phyloP scores from a whole-genome alignment of 2,329 filamentous ascomycete species.

The Cordyceps javanica region DNA sequence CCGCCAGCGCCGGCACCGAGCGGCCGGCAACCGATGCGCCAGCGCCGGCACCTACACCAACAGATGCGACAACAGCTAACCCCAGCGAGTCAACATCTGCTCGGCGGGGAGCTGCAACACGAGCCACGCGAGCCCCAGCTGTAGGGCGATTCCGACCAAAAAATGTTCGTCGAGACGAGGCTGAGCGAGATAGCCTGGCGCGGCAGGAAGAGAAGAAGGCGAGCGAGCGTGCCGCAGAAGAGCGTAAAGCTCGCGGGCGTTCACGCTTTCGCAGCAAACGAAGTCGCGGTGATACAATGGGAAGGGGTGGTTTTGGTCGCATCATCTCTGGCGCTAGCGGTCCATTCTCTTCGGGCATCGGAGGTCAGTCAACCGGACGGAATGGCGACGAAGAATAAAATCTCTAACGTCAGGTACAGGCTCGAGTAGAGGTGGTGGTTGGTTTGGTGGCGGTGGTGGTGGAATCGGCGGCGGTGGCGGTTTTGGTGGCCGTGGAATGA shows the following conservation, averaged over 20 bases:
- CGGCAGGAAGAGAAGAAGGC: constrained; percentile 38
- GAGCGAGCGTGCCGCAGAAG: constrained; percentile 33
- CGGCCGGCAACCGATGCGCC: constrained; percentile 17
- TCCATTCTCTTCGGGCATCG: constrained; percentile 29
- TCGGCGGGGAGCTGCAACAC: constrained; percentile 18
- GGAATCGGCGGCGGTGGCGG: constrained; percentile 20
- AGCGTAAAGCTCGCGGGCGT: constrained; percentile 32
- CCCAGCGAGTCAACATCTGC: constrained; percentile 5
- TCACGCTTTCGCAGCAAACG: constrained; percentile 36
- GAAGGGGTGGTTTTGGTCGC: constrained; percentile 31
- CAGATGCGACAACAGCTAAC: constrained; percentile 16
- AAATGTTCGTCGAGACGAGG: constrained; percentile 44
- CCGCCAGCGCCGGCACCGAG: constrained; percentile 21
- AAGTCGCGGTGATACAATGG: constrained; percentile 40
- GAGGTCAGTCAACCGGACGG: background rate
- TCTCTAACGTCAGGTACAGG: constrained; percentile 1
- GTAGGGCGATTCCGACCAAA: constrained; percentile 41
- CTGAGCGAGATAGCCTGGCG: constrained; percentile 41
- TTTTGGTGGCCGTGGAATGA: constrained; percentile 22
- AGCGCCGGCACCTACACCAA: constrained; percentile 15
- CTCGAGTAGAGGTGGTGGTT: constrained; percentile 13
- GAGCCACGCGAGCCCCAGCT: constrained; percentile 30
- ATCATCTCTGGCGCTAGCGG: constrained; percentile 31
- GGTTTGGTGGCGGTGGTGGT: constrained; percentile 24
- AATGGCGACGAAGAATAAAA: background rate